Conservation (phyloP, 129 eudicot species). For the Saposhnikovia divaricata region DNA sequence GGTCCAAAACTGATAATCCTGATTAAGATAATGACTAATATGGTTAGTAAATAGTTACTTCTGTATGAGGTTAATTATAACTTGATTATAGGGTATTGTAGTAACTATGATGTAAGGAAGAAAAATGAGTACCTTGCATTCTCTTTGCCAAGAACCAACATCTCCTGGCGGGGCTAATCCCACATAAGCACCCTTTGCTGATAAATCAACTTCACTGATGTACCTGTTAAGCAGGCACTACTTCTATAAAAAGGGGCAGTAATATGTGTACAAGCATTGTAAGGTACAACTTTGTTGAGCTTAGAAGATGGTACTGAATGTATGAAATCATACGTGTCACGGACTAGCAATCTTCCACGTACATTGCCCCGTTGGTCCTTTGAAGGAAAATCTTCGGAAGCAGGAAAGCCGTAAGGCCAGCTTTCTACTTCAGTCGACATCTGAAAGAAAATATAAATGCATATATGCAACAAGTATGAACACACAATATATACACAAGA, state of each 20-base stretch:
- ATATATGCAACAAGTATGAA: background rate
- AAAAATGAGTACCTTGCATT: slow-evolving; percentile 62
- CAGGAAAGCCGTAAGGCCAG: slow-evolving; percentile 79
- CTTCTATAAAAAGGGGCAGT: too few species aligned
- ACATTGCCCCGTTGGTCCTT: slow-evolving; percentile 51
- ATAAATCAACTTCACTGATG: slow-evolving; percentile 28
- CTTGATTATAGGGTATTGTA: background rate
- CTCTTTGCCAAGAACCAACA: slow-evolving; percentile 93
- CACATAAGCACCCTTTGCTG: slow-evolving; percentile 64
- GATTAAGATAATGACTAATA: background rate
- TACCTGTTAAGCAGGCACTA: slow-evolving; percentile 24
- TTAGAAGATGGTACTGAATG: background rate
- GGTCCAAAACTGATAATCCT: slow-evolving; percentile 95
- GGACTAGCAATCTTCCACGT: slow-evolving; percentile 56
- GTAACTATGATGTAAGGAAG: background rate
- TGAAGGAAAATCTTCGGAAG: slow-evolving; percentile 61
- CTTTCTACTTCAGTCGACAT: slow-evolving; percentile 34
- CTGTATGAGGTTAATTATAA: background rate
- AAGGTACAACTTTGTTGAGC: background rate
- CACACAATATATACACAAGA: background rate
- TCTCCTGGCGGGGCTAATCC: slow-evolving; percentile 86
- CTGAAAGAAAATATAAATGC: slow-evolving; percentile 12
- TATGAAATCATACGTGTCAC: slow-evolving; percentile 48
- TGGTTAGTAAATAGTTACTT: background rate
- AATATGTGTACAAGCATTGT: background rate